Base-by-base conservation (phyloP, 192 early-diverging fungal genomes). In the Hyaloraphidium curvatum region DNA sequence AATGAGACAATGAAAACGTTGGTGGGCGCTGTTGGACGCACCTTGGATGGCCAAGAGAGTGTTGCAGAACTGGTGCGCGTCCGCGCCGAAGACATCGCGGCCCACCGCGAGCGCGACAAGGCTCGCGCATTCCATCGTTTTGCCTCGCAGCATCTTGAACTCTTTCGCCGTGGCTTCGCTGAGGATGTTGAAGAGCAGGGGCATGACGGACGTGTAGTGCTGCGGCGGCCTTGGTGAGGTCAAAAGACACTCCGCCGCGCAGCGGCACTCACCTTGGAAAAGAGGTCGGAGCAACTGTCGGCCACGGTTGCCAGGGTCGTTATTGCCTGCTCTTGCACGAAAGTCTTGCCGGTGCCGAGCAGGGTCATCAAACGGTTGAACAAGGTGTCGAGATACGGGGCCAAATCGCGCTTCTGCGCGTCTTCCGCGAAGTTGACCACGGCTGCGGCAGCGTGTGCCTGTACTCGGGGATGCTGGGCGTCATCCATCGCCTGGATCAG, bases 261-360 rank as follows among this genome's bases (percentile, higher is more conserved):
- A n/a, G 25, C 19, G 14, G 9, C 14, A 19, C 4, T 26, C 17
- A 65, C 65, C 26, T 89, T 84, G 51, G 70, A 69, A 59, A 96
- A 97, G 63, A 81, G 69, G 51, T 82, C 80, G 61, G 86, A 83
- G n/a, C 93, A 89, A 51, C 82, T 86, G 63, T 96, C 92, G 1
- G 93, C 96, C 23, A 97, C 82, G 0, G 88, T 91, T 41, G 93
- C 91, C 55, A 99, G 87, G 16, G 92, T 86, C 25, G 96, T 97
- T 58, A 99, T 86, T 28, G 91, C 91, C 68, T 99, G 93, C 66
- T 99, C 93, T 67, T 97, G 96, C 39, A 95, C 88, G 65, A 91
- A 99, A 28, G 77, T 87, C 64, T 83, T 85, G 19, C 69, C 67
- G 21, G 81, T 83, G 65, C 79, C 81, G 50, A 97, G 72, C 55